Base-by-base conservation (phyloP, 78 protist genomes). In the Tieghemostelium lacteum region DNA sequence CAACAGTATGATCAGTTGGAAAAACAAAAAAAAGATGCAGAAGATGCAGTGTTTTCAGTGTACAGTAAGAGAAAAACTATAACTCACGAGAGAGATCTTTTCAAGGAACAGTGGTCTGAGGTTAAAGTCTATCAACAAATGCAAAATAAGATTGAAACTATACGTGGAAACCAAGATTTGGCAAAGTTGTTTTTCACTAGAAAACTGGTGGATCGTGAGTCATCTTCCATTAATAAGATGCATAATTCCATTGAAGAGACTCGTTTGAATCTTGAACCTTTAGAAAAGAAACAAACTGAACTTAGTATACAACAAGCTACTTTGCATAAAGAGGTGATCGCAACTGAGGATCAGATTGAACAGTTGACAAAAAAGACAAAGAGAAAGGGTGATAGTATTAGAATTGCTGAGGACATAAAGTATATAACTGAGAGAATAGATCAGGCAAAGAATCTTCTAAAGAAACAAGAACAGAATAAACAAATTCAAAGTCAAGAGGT, bases 71-170 rank as follows among this genome's bases (percentile, higher is more conserved):
- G 66, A 70, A 92, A 92, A 85, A 78, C 95, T 2, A 58, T 96
- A 19, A 42, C n/a, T 10, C 26, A 62, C 19, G 99, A 97, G 87
- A 73, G 89, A 70, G 69, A 88, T 26, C 94, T 93, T 85, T 77
- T 72, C 83, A 70, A 92, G 20, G 85, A 66, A 49, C 97, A 96
- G 60, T 92, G 93, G 78, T 73, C 88, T n/a, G 98, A 97, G 92
- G 99, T 97, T 0, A 94, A 95, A 49, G 24, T 26, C 65, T 97
- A 67, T 42, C 60, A 45, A 19, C 14, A 61, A 1, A 34, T 73
- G 52, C 54, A 63, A n/a, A 45, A 52, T 19, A 33, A 22, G 22
- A 22, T 71, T 0, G 62, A 50, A 17, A 3, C 39, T 5, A 20
- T 42, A 22, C 29, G 37, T 45, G 5, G 22, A 0, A 73, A 88